Evolutionary conservation across 2,329 filamentous ascomycete genomes (phyloP), one percentile per base, ranked within the genome.

Genomic region (Dactylellina cionopaga): DNA sequence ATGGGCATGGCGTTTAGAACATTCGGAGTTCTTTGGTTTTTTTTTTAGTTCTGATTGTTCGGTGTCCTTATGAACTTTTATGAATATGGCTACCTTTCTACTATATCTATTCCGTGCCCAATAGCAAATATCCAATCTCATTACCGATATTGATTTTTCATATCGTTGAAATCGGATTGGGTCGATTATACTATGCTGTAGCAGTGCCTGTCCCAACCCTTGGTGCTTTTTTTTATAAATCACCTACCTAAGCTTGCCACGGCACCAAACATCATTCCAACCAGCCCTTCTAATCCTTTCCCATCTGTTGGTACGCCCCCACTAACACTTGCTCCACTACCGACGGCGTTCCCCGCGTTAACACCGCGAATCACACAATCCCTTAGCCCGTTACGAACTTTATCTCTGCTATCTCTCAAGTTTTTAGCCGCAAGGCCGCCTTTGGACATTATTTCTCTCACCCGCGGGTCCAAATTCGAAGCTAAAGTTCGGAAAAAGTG

Each of bases 401-500:
- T 85, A 52, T 89, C 89, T 76, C 87, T 88, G 78, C 96, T 96
- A 33, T 88, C 87, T 76, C 87, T 87, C 74, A 99, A 82, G 2
- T 92, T 93, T 66, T 95, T 86, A 3, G 92, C 92, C 25, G 91
- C 90, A 0, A 93, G 90, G 0, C 95, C 94, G 1, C 94, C 93
- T 66, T 91, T 87, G 72, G 86, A 88, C 65, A 96, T 81, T 44
- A 98, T 91, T 75, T 98, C 94, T 79, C 92, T 89, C 0, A 96
- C 92, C 19, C 91, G 86, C 0, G 88, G 83, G 2, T 90, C 87
- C 69, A 98, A 84, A 63, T 88, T 89, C 0, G 90, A 88, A 0
- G 95, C 95, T 77, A 98, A 86, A 6, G 90, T 91, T 58, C 95
- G 86, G 92, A 95, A 99, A 82, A 96, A 99, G 80, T 94, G 96